phyloP scores from a whole-genome alignment of 805 yeast species.

The Candida rishiriensis region DNA sequence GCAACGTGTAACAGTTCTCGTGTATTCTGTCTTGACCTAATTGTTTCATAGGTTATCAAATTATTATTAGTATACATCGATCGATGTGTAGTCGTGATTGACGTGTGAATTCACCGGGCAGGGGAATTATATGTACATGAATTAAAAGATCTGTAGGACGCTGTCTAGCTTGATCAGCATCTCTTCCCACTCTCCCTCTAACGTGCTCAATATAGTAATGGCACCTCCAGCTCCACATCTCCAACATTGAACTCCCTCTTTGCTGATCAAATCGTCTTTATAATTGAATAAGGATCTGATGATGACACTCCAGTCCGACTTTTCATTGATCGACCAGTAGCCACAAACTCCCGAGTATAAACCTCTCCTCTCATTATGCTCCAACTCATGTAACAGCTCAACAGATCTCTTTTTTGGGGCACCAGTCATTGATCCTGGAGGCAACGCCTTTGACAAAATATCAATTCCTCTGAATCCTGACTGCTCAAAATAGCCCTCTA shows the following conservation, averaged over 20 bases:
- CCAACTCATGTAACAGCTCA: constrained; percentile 65
- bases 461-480: constrained; percentile 64
- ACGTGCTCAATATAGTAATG: constrained; percentile 79
- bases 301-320: constrained; percentile 94
- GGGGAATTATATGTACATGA: no score
- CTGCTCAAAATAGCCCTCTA: constrained; percentile 53
- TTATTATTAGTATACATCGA: not conserved
- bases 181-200: constrained; percentile 89
- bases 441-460: constrained; percentile 69
- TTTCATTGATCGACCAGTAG: constrained; percentile 84
- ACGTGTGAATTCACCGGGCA: no score
- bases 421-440: constrained; percentile 99
- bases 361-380: constrained; percentile 61
- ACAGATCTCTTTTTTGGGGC: constrained; percentile 96
- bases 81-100: not conserved
- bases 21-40: not conserved
- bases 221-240: constrained; percentile 99
- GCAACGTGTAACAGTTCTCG: not conserved
- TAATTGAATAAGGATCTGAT: constrained; percentile 80
- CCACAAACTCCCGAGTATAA: constrained; percentile 94
- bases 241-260: constrained; percentile 43
- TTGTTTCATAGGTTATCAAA: not conserved
- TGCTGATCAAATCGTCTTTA: constrained; percentile 35
- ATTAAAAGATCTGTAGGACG: constrained; percentile 66
- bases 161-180: constrained; percentile 77